Evolutionary conservation across 345 rosid genomes (phyloP).

Genomic region (Streptanthus diversifolius): DNA sequence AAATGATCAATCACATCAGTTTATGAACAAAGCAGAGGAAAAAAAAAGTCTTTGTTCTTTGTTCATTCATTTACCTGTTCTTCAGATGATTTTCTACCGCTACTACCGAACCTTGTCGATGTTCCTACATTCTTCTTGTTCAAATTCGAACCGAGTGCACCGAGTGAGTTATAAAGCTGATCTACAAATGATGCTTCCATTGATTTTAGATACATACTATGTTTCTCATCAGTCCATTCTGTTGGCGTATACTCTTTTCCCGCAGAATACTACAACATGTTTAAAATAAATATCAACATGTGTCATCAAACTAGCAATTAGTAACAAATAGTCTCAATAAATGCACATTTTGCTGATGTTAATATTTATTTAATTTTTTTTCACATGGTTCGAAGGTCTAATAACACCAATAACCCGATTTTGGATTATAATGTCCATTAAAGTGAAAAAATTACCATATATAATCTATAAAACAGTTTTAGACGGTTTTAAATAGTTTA

Average conservation of each 20-base stretch:
- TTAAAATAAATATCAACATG: background rate
- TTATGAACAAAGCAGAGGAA: background rate
- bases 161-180: conserved; percentile 56
- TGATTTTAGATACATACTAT: conserved; percentile 75
- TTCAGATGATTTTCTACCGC: conserved; percentile 29
- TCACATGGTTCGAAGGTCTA: too few relatives aligned
- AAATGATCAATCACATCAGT: background rate
- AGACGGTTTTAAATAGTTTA: too few relatives aligned
- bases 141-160: conserved; percentile 36
- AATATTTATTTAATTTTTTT: too few relatives aligned
- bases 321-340: too few relatives aligned
- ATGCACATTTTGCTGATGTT: too few relatives aligned
- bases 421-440: too few relatives aligned
- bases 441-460: too few relatives aligned
- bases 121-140: conserved; percentile 33
- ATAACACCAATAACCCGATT: too few relatives aligned
- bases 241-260: conserved; percentile 35
- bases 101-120: conserved; percentile 27
- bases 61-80: conserved; percentile 55
- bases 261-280: conserved; percentile 38
- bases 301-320: background rate
- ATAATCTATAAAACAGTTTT: too few relatives aligned
- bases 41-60: background rate
- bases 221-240: conserved; percentile 95
- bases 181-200: conserved; percentile 88